Evolutionary conservation across 1,284 basidiomycete genomes (phyloP), one percentile per base, ranked within the genome.

Genomic region (Blastosporella zonata): DNA sequence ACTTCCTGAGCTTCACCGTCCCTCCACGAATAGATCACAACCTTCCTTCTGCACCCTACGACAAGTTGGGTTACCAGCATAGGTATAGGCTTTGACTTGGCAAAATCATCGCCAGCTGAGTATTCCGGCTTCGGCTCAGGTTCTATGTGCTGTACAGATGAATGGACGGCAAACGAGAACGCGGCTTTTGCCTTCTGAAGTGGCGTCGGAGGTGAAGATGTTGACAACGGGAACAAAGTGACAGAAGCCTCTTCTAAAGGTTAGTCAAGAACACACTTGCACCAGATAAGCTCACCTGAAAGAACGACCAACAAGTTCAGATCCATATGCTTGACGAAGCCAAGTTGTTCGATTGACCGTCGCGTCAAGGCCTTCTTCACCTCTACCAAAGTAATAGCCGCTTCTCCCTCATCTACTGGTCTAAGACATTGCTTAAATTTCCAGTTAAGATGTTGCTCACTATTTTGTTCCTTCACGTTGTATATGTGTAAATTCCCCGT

Each of bases 21-120:
- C 55, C 79, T 85, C 92, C 93, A 97, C 2, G 81, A 77, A 62
- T 93, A 94, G 9, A 97, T 69, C 1, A 96, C 81, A 1, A 93
- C 79, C 64, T 87, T 92, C 54, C 94, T 79, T 56, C 87, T 74
- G 61, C 93, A 95, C 12, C 93, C 95, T 6, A 98, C 77, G 3
- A 93, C 78, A 7, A 99, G 73, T 49, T 82, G 79, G 1, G 90
- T 90, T n/a, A 90, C 72, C 13, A 84, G 65, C 2, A 76, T 77
- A 10, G 83, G 79, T 21, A 84, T 78, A 12, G 73, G 64, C 51
- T 73, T 72, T 8, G 66, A 58, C 49, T 69, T 72, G 27, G 56
- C 57, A 29, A 70, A 69, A 28, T 68, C 69, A 20, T 54, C 54
- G 23, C 62, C 62, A 17, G 53, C 52, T 21, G 56, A 55, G 33